phyloP scores from a whole-genome alignment of 345 rosid genomes.

The Tarenaya hassleriana region DNA sequence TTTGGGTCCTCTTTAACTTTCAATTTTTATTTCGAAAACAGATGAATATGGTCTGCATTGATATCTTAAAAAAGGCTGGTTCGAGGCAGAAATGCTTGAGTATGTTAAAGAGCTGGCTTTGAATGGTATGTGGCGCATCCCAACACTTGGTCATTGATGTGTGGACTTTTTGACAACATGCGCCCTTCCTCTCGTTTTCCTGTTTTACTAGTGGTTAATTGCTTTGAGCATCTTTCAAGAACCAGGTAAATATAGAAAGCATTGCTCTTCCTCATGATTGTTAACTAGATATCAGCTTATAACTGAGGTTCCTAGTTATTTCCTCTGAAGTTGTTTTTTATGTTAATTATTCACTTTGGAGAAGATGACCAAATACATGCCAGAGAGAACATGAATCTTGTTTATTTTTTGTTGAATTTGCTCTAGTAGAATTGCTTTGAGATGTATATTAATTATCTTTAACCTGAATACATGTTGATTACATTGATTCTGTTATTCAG shows the following conservation, averaged over 20 bases:
- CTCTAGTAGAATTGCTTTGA: constrained; percentile 2
- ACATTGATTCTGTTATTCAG: constrained; percentile 38
- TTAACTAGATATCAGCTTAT: not conserved
- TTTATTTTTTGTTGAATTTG: not conserved
- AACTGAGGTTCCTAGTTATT: not conserved
- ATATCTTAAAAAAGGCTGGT: not conserved
- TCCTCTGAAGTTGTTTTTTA: constrained; percentile 2
- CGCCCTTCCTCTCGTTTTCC: not conserved
- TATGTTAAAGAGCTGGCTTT: not conserved
- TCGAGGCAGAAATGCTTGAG: not conserved
- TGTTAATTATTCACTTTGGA: constrained; percentile 10
- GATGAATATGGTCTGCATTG: no score
- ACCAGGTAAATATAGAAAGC: not conserved
- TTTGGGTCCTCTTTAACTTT: no score
- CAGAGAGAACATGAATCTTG: constrained; percentile 3
- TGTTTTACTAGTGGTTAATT: not conserved
- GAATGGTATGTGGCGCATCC: not conserved
- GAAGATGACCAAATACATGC: constrained; percentile 8
- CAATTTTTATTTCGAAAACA: no score
- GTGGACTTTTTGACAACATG: not conserved
- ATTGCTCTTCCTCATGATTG: not conserved
- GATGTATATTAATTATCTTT: constrained; percentile 10
- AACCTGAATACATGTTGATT: constrained; percentile 25
- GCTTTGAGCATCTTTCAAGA: not conserved
- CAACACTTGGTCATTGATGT: not conserved